Evolutionary conservation across 768 basidiomycete genomes (phyloP).

Genomic region (Pisolithus microcarpus): DNA sequence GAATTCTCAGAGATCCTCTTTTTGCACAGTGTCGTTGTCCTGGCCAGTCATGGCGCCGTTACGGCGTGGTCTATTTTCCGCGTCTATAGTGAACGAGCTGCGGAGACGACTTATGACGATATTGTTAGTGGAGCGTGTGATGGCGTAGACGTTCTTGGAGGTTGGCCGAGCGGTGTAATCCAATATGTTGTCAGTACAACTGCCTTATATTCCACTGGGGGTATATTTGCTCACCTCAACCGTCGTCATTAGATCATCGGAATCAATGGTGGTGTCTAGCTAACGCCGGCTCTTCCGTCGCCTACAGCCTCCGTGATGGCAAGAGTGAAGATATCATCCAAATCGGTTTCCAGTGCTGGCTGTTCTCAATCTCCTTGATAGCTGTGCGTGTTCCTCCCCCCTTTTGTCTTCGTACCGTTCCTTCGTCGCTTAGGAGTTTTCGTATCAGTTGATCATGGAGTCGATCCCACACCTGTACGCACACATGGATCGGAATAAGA

Average conservation of each 20-base stretch:
- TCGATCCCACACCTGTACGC: conserved; percentile 45
- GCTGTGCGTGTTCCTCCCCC: conserved; percentile 32
- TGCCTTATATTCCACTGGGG: not conserved
- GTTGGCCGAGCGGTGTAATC: conserved; percentile 33
- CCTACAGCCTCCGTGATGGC: conserved; percentile 18
- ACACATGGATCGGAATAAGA: too few relatives aligned
- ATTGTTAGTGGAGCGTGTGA: conserved; percentile 34
- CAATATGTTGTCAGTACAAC: conserved; percentile 28
- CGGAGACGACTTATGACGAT: conserved; percentile 27
- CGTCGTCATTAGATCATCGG: conserved; percentile 31
- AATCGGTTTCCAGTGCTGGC: conserved; percentile 41
- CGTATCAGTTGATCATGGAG: conserved; percentile 39
- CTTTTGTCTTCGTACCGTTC: not conserved
- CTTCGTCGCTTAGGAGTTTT: not conserved
- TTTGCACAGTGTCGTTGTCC: conserved; percentile 26
- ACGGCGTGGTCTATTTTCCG: conserved; percentile 44
- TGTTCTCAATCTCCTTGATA: conserved; percentile 37
- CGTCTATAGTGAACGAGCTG: conserved; percentile 27
- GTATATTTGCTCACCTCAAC: conserved; percentile 1
- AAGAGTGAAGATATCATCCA: conserved; percentile 44
- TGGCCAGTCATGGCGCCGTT: conserved; percentile 40
- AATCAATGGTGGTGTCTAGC: conserved; percentile 26
- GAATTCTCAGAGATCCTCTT: not conserved
- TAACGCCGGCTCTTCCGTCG: not conserved
- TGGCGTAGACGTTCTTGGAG: conserved; percentile 33